Percentiles rank a stretch among this genome's conserved stretches.
Evolutionary conservation across 805 yeast genomes (phyloP).

Genomic region (Nakazawaea wickerhamii): DNA sequence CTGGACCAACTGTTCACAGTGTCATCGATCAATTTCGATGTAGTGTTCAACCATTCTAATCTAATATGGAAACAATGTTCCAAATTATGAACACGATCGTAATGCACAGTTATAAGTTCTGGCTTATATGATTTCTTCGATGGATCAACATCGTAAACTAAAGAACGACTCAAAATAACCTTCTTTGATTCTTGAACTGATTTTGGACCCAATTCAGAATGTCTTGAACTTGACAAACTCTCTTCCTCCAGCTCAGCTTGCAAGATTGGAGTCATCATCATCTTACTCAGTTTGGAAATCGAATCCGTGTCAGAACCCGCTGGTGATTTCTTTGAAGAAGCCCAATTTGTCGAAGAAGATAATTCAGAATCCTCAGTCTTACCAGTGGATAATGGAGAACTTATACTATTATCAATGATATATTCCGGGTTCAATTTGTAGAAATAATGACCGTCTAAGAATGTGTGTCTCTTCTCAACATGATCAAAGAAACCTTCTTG

Average conservation of each 20-base stretch:
- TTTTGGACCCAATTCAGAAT: background rate
- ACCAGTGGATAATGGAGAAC: background rate
- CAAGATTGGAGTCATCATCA: constrained; percentile 13
- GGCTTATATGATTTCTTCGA: constrained; percentile 63
- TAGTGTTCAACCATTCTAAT: constrained; percentile 88
- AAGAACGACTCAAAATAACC: constrained; percentile 60
- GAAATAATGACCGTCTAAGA: constrained; percentile 90
- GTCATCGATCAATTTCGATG: constrained; percentile 81
- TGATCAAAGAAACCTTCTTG: constrained; percentile 67
- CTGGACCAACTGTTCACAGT: constrained; percentile 72
- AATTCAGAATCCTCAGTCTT: constrained; percentile 3
- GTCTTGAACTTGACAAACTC: background rate
- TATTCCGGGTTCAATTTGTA: constrained; percentile 64
- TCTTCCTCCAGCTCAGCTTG: constrained; percentile 13
- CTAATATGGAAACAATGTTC: constrained; percentile 90
- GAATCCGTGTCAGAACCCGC: constrained; percentile 10
- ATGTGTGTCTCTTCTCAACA: constrained; percentile 76
- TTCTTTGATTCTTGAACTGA: constrained; percentile 17
- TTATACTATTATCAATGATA: constrained; percentile 24
- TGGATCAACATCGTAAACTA: constrained; percentile 74
- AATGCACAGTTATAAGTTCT: constrained; percentile 77
- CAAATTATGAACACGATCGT: constrained; percentile 89
- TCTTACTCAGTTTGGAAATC: constrained; percentile 2
- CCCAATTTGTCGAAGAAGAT: constrained; percentile 5
- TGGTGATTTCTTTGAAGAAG: constrained; percentile 13